phyloP scores from a whole-genome alignment of 2,329 filamentous ascomycete species.

The Diplocarpon rosae region DNA sequence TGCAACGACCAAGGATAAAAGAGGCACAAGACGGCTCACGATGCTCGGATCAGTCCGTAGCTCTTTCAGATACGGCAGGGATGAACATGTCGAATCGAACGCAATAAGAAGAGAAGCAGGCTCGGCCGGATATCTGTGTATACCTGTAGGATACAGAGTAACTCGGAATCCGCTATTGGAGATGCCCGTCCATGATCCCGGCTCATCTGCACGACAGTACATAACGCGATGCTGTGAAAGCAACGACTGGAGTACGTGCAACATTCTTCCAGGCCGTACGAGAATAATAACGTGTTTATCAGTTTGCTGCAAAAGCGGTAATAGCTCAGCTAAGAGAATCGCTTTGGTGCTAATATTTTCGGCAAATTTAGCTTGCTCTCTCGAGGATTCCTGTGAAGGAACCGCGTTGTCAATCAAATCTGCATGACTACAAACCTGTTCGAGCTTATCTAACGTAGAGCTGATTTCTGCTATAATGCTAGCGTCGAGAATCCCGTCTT shows the following conservation, averaged over 20 bases:
- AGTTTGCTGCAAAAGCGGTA: constrained; percentile 34
- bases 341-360: constrained; percentile 49
- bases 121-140: constrained; percentile 8
- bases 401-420: constrained; percentile 38
- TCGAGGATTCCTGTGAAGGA: constrained; percentile 26
- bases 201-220: constrained; percentile 23
- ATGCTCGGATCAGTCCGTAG: constrained; percentile 9
- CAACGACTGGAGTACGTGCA: constrained; percentile 42
- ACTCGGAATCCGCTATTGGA: constrained; percentile 9
- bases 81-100: constrained; percentile 14
- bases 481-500: constrained; percentile 32
- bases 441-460: constrained; percentile 38
- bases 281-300: constrained; percentile 43
- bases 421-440: constrained; percentile 47
- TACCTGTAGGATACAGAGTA: constrained; percentile 20
- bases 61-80: constrained; percentile 7
- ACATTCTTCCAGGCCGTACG: constrained; percentile 37
- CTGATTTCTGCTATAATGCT: constrained; percentile 37
- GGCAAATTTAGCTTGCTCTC: constrained; percentile 39
- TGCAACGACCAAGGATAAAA: constrained; percentile 20
- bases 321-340: constrained; percentile 45
- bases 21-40: constrained; percentile 10
- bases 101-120: constrained; percentile 18
- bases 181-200: constrained; percentile 13
- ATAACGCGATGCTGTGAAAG: constrained; percentile 32